Evolutionary conservation across 1,284 basidiomycete genomes (phyloP), one percentile per base, ranked within the genome.

Genomic region (Retiboletus flavoniger): DNA sequence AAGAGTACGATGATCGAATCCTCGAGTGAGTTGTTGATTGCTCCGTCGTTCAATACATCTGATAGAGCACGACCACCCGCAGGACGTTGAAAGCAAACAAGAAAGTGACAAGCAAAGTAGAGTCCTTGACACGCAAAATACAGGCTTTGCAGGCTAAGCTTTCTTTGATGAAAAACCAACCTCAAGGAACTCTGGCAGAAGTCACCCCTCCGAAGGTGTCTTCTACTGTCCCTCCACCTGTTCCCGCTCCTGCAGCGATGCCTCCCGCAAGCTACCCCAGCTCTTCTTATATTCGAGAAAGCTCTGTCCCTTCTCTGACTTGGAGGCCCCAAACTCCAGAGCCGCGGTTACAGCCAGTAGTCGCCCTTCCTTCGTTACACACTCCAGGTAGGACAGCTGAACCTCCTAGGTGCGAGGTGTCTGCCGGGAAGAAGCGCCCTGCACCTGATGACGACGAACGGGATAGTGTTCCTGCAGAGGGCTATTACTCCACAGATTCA

Each of bases 41-140:
- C 16, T 46, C 54, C 32, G 44, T 47, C 39, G n/a, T 53, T 41
- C 24, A 31, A 45, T 44, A 14, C 40, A 31, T 19, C 8, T 35
- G 17, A 29, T 43, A 40, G 49, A 51, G 24, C 19, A 36, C 29
- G 44, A 45, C 24, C 39, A 32, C 39, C 50, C 8, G 40, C 56
- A 91, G 88, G 61, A 79, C 88, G 65, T 68, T 89, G 55, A 90
- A 89, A 67, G 84, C 85, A 60, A 90, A 89, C 72, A 91, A 89
- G 74, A 89, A 87, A 62, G 74, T 91, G 26, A 74, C 74, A 4
- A 74, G 70, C 49, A 90, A 85, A 71, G 80, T 89, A 35, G 89
- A 91, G 53, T 75, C 78, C 4, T 72, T 91, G 47, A 83, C 78
- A 44, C 79, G 86, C 47, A 91, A 90, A 65, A 78, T 87, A 39